Percentiles rank a stretch among this genome's conserved stretches.
Evolutionary conservation across 2,329 filamentous ascomycete species (phyloP).

Genomic region (Hypoxylon sp.): DNA sequence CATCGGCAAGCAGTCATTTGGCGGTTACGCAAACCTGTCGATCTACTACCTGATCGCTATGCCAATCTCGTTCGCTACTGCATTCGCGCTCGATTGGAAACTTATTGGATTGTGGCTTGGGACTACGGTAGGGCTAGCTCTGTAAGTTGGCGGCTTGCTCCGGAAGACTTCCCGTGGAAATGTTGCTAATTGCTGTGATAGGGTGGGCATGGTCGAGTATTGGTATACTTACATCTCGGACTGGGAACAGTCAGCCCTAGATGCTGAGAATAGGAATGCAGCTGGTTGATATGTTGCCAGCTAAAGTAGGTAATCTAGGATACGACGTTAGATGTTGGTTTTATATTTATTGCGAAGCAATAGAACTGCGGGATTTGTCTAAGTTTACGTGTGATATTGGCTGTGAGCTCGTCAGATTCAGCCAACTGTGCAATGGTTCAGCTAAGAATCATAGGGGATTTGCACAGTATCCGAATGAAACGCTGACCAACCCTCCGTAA

Average conservation of each 20-base stretch:
- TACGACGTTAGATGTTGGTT: neutral
- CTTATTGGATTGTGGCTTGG: slow-evolving; percentile 87
- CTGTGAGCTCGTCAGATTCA: neutral
- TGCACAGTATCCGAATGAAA: slow-evolving; percentile 26
- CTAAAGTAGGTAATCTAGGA: neutral
- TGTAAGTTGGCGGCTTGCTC: slow-evolving; percentile 61
- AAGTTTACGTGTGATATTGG: neutral
- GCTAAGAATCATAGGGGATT: neutral
- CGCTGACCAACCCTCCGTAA: slow-evolving; percentile 18
- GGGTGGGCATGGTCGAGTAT: slow-evolving; percentile 69
- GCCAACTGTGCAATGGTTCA: neutral
- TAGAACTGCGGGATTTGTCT: slow-evolving; percentile 6
- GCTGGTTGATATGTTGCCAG: slow-evolving; percentile 55
- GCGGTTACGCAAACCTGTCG: slow-evolving; percentile 88
- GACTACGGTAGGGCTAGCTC: slow-evolving; percentile 78
- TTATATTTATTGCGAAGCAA: slow-evolving; percentile 1
- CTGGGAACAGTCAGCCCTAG: slow-evolving; percentile 68
- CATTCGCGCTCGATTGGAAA: slow-evolving; percentile 83
- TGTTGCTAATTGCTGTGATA: slow-evolving; percentile 48
- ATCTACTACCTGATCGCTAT: slow-evolving; percentile 90
- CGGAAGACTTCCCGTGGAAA: neutral
- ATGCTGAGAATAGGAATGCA: slow-evolving; percentile 68
- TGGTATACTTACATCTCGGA: slow-evolving; percentile 66
- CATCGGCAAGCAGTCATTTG: slow-evolving; percentile 89
- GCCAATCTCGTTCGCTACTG: slow-evolving; percentile 84